Percentiles rank a stretch among this genome's conserved stretches.
Conservation (phyloP, 2,329 filamentous ascomycete genomes). For the Alternaria solani region DNA sequence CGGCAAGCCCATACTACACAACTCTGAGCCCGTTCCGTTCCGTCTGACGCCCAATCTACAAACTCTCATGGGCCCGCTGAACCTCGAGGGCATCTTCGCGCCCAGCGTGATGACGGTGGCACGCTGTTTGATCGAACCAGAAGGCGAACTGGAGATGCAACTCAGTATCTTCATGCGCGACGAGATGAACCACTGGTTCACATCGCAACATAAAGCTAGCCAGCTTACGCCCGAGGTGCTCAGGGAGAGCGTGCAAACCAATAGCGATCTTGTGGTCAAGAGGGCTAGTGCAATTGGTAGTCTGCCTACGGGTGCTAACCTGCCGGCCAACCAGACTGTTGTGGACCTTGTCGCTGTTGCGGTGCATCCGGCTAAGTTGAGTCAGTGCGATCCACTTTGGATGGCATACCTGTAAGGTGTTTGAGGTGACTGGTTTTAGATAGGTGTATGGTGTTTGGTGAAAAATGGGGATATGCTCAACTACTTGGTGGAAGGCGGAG, state of each 20-base stretch:
- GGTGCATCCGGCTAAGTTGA: conserved; percentile 89
- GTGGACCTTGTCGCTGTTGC: conserved; percentile 94
- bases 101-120: conserved; percentile 96
- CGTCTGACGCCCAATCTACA: conserved; percentile 95
- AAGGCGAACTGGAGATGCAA: conserved; percentile 86
- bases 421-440: background rate
- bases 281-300: conserved; percentile 85
- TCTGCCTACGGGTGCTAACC: conserved; percentile 72
- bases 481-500: background rate
- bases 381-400: conserved; percentile 90
- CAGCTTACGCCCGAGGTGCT: conserved; percentile 69
- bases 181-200: conserved; percentile 98
- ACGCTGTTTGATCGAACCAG: conserved; percentile 86
- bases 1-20: conserved; percentile 88
- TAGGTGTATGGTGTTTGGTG: background rate
- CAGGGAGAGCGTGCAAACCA: conserved; percentile 80
- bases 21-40: conserved; percentile 96
- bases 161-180: conserved; percentile 94
- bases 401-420: conserved; percentile 83
- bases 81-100: conserved; percentile 96
- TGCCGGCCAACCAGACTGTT: conserved; percentile 96
- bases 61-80: conserved; percentile 92
- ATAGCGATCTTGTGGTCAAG: conserved; percentile 92
- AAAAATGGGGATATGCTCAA: background rate
- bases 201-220: conserved; percentile 72